Evolutionary conservation across 495 filamentous ascomycete species (phyloP).

Genomic region (Tricharina praecox): DNA sequence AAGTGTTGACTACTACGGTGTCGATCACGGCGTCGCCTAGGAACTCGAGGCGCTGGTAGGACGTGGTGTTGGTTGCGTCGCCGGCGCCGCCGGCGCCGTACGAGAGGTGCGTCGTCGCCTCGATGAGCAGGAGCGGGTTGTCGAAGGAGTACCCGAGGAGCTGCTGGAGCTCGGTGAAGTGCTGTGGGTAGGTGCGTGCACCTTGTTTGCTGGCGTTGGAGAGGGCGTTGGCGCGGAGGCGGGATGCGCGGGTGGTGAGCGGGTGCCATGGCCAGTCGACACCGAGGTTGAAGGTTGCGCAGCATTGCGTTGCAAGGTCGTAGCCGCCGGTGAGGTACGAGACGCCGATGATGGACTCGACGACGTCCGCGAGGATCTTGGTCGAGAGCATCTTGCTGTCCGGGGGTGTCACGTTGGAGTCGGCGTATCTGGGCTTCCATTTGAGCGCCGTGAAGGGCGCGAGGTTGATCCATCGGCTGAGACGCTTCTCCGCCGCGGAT

Average conservation of each 20-base stretch:
- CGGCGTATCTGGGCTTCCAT: constrained; percentile 50
- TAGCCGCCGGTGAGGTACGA: constrained; percentile 56
- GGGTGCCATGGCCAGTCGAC: constrained; percentile 43
- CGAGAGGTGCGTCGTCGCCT: constrained; percentile 75
- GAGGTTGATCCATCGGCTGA: constrained; percentile 61
- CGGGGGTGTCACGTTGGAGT: constrained; percentile 22
- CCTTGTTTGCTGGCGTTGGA: constrained; percentile 2
- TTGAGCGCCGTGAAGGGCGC: constrained; percentile 48
- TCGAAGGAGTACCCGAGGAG: constrained; percentile 56
- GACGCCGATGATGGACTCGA: constrained; percentile 73
- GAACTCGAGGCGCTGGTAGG: constrained; percentile 80
- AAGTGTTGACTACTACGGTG: constrained; percentile 44
- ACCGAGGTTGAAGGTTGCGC: constrained; percentile 52
- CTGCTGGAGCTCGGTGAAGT: constrained; percentile 33
- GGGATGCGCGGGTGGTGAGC: constrained; percentile 25
- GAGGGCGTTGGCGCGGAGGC: constrained; percentile 26
- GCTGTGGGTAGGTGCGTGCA: constrained; percentile 1
- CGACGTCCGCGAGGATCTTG: constrained; percentile 77
- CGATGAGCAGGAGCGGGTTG: constrained; percentile 52
- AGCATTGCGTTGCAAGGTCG: constrained; percentile 44
- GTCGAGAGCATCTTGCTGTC: constrained; percentile 37
- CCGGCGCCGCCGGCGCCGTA: constrained; percentile 35
- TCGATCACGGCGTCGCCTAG: constrained; percentile 81
- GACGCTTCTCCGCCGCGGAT: constrained; percentile 42
- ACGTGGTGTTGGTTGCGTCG: no score